These are phyloP conservation scores for Alternaria incomplexa DNA, from an alignment of 2,329 filamentous ascomycete species.

Conservation along the genomic window DNA sequence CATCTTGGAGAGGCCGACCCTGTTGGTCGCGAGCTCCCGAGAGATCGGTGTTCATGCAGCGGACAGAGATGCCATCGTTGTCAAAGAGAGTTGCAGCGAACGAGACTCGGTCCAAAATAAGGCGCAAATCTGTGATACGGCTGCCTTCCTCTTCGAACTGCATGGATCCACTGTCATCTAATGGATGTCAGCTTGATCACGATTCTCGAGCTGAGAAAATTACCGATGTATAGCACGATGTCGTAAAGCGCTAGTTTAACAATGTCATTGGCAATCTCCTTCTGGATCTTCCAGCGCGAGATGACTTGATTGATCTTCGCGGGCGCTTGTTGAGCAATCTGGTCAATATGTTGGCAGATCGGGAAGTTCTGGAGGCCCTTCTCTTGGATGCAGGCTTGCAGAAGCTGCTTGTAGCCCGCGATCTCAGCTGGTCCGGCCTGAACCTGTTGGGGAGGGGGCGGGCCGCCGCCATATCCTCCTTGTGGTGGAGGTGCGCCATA, in stretches of 20 bases:
- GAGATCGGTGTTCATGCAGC: slow-evolving; percentile 71
- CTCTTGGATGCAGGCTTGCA: slow-evolving; percentile 64
- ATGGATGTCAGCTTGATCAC: slow-evolving; percentile 13
- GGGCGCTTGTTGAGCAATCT: slow-evolving; percentile 58
- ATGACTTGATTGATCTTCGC: slow-evolving; percentile 62
- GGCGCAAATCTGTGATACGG: slow-evolving; percentile 69
- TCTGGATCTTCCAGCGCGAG: slow-evolving; percentile 62
- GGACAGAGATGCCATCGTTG: slow-evolving; percentile 69
- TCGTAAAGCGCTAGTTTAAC: slow-evolving; percentile 69
- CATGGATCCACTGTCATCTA: slow-evolving; percentile 73
- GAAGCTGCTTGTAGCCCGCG: slow-evolving; percentile 62
- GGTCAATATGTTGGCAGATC: slow-evolving; percentile 57
- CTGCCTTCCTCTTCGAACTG: slow-evolving; percentile 70
- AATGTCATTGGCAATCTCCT: slow-evolving; percentile 67
- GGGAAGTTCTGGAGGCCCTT: slow-evolving; percentile 65
- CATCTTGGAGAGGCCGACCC: slow-evolving; percentile 55
- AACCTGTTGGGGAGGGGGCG: slow-evolving; percentile 43
- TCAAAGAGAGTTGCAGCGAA: slow-evolving; percentile 73
- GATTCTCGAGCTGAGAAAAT: not conserved
- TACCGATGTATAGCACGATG: slow-evolving; percentile 65
- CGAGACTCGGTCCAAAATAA: slow-evolving; percentile 68
- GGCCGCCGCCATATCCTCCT: slow-evolving; percentile 42
- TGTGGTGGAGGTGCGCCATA: slow-evolving; percentile 40
- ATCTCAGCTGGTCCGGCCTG: slow-evolving; percentile 58
- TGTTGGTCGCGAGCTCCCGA: slow-evolving; percentile 29